phyloP scores from a whole-genome alignment of 208 protist species.

The Kentomonas sorsogonicus region DNA sequence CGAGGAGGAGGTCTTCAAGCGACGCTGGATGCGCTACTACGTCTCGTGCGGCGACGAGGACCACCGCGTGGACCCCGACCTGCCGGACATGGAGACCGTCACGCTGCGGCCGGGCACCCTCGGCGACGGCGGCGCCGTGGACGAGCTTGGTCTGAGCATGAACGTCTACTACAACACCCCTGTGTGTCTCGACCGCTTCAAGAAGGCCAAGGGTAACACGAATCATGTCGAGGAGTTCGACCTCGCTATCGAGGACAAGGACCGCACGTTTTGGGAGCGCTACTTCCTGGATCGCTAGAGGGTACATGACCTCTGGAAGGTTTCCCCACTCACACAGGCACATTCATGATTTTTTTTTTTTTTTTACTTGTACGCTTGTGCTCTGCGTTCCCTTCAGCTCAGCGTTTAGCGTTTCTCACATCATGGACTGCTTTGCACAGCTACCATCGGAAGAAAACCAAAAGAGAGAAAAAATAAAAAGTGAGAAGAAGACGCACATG shows the following conservation, averaged over 20 bases:
- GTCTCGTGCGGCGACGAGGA: constrained; percentile 58
- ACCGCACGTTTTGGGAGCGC: constrained; percentile 51
- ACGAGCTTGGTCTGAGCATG: no score
- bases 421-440: not conserved
- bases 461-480: no score
- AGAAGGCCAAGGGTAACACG: constrained; percentile 45
- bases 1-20: constrained; percentile 31
- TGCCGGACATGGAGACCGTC: constrained; percentile 57
- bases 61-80: constrained; percentile 42
- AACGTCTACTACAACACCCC: constrained; percentile 67
- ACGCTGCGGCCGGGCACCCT: constrained; percentile 23
- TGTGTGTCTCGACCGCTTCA: constrained; percentile 57
- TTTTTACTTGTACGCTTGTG: constrained; percentile 9
- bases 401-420: not conserved
- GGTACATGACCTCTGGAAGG: not conserved
- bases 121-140: constrained; percentile 12
- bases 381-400: not conserved
- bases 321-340: not conserved
- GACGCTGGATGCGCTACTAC: constrained; percentile 59
- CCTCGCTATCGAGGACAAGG: constrained; percentile 52
- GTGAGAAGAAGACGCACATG: no score
- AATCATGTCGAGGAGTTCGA: constrained; percentile 73
- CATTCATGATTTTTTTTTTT: constrained; percentile 16
- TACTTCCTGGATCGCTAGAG: constrained; percentile 70
- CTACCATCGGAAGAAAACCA: no score